Percentiles rank a stretch among this genome's conserved stretches.
phyloP scores from a whole-genome alignment of 2,329 filamentous ascomycete species.

The Verticillium isaacii region DNA sequence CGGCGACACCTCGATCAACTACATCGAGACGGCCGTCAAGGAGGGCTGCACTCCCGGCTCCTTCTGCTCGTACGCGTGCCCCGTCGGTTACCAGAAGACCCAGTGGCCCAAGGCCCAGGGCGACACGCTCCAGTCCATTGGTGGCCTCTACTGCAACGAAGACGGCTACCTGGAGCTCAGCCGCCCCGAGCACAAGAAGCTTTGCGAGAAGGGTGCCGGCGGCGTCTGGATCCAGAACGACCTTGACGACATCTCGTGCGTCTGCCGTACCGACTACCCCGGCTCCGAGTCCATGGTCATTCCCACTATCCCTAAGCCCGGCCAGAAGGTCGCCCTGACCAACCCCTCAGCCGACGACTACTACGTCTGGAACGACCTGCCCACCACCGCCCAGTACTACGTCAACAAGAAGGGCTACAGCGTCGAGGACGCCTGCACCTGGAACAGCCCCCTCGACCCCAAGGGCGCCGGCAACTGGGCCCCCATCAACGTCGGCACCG shows the following conservation, averaged over 20 bases:
- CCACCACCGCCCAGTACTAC: constrained; percentile 93
- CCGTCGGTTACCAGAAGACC: constrained; percentile 84
- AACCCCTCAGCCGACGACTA: constrained; percentile 69
- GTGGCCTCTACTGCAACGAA: constrained; percentile 75
- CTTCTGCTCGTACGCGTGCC: constrained; percentile 92
- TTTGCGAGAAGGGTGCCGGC: constrained; percentile 71
- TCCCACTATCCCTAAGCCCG: constrained; percentile 60
- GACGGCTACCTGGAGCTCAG: constrained; percentile 73
- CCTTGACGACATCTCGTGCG: constrained; percentile 58
- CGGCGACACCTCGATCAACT: constrained; percentile 50
- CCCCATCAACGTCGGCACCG: constrained; percentile 80
- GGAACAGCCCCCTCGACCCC: constrained; percentile 49
- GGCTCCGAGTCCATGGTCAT: constrained; percentile 86
- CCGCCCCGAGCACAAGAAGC: constrained; percentile 57
- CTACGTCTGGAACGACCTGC: constrained; percentile 70
- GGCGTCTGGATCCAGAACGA: constrained; percentile 74
- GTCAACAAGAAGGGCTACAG: constrained; percentile 76
- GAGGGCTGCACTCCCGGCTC: constrained; percentile 57
- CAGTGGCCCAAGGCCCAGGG: constrained; percentile 85
- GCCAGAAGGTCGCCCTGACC: constrained; percentile 58
- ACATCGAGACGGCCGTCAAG: constrained; percentile 59
- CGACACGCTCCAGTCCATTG: constrained; percentile 74
- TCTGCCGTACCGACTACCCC: constrained; percentile 96
- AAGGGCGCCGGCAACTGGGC: constrained; percentile 76
- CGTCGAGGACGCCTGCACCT: constrained; percentile 67